These are phyloP conservation scores for Chaetomium strumarium DNA, from an alignment of 2,329 filamentous ascomycete genomes.

Conservation along the genomic window DNA sequence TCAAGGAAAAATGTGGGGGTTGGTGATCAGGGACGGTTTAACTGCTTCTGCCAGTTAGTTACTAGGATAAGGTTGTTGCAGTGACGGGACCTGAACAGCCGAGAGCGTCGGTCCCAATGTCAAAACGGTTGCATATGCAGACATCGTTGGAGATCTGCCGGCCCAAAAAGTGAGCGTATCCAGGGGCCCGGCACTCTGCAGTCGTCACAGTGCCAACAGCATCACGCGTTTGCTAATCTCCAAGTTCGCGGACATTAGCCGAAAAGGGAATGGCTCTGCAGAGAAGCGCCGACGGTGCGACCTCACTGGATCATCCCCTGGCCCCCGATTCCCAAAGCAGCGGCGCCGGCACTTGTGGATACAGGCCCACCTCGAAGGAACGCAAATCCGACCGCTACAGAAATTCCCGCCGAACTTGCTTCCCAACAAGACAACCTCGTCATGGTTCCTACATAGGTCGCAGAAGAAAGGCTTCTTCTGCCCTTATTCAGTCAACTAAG, in stretches of 20 bases:
- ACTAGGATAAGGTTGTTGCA: not conserved
- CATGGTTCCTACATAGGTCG: too few species aligned
- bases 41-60: too few species aligned
- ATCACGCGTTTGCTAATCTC: not conserved
- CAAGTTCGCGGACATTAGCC: not conserved
- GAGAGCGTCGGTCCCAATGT: not conserved
- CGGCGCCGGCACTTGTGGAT: slow-evolving; percentile 3
- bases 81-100: too few species aligned
- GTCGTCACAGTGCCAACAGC: not conserved
- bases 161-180: not conserved
- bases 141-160: too few species aligned
- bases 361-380: not conserved
- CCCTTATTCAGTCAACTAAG: too few species aligned
- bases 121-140: not conserved
- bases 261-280: not conserved
- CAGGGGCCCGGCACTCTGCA: not conserved
- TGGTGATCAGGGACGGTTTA: too few species aligned
- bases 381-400: not conserved
- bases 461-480: too few species aligned
- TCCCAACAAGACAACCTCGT: too few species aligned
- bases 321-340: slow-evolving; percentile 6
- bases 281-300: not conserved
- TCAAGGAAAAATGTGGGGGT: too few species aligned
- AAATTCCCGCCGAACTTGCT: too few species aligned
- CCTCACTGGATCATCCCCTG: not conserved